Evolutionary conservation across 2,329 filamentous ascomycete genomes (phyloP), one percentile per base, ranked within the genome.

Genomic region (Hyphodiscus sp.): DNA sequence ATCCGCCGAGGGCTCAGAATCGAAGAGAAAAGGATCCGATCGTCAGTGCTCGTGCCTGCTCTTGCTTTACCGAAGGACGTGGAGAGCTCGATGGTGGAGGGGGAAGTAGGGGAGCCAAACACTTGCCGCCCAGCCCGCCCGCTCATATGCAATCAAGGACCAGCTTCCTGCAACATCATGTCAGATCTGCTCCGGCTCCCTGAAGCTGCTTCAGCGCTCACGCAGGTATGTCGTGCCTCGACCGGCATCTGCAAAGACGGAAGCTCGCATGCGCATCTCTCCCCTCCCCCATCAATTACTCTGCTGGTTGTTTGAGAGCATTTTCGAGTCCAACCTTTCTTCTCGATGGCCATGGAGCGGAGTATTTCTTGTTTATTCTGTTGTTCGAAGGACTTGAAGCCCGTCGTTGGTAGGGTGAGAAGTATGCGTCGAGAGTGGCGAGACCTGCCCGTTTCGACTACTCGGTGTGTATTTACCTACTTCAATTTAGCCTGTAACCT

Each of bases 181-280:
- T 26, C 23, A 26, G 23, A 26, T 26, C 23, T 26, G 23, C 23
- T 26, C 11, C 33, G 33, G 33, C 33, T 38, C 47, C 50, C 47
- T 29, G 23, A 26, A 42, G 56, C 50, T 58, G 52, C 53, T 61
- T 45, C 51, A 57, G 47, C 44, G 54, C 49, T 49, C 44, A 62
- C 57, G 60, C 62, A 63, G 11, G 33, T 38, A 38, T 38, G 33
- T 38, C 33, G 33, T 58, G 54, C 54, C 51, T 63, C 55, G 57
- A 51, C 55, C 52, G 56, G 43, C 43, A 20, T 26, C 58, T 61
- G 59, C 61, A 52, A 54, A 53, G 55, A 50, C 60, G 62, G 62
- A 47, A 58, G 30, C 57, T 56, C 61, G 62, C 62, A 64, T 61
- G 16, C 16, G 11, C 33, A 38, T 38, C 16, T 38, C 23, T 26